Evolutionary conservation across 441 rosid species (phyloP).

Genomic region (Erysimum cheiri): DNA sequence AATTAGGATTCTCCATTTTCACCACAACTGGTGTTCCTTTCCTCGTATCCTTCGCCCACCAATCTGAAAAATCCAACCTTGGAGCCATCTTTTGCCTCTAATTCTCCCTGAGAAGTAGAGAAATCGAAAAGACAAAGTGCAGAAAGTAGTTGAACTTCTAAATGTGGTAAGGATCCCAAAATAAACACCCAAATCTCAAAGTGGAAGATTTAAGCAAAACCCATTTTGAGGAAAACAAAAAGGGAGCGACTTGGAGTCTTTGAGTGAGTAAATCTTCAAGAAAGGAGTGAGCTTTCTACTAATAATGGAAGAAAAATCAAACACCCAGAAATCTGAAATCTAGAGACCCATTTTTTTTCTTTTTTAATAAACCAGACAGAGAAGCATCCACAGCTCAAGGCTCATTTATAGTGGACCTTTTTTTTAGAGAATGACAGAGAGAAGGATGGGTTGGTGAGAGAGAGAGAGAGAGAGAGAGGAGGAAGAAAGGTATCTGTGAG

Average conservation of each 20-base stretch:
- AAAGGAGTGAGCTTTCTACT: constrained; percentile 35
- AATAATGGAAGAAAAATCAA: constrained; percentile 30
- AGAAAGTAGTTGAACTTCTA: constrained; percentile 7
- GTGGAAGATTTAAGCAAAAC: constrained; percentile 40
- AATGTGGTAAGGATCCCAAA: constrained; percentile 36
- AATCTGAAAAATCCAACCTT: constrained; percentile 66
- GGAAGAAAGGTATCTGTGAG: constrained; percentile 60
- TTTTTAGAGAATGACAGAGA: constrained; percentile 41
- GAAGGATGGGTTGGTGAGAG: constrained; percentile 41
- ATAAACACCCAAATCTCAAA: constrained; percentile 58
- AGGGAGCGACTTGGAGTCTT: constrained; percentile 26
- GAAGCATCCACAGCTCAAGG: constrained; percentile 48
- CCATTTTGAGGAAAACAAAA: constrained; percentile 37
- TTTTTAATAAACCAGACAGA: constrained; percentile 38
- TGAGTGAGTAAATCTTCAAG: constrained; percentile 31
- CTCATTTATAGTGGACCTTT: constrained; percentile 46
- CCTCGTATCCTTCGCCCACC: constrained; percentile 72
- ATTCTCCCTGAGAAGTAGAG: constrained; percentile 2
- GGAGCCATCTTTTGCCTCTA: constrained; percentile 59
- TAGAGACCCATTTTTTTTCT: constrained; percentile 34
- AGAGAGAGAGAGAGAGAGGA: constrained; percentile 41
- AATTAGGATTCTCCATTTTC: constrained; percentile 86
- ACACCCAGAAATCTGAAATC: constrained; percentile 45
- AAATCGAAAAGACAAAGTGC: constrained; percentile 35
- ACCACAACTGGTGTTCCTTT: constrained; percentile 86